Base-by-base conservation (phyloP, 495 filamentous ascomycete species). In the Penicillium pulvis region DNA sequence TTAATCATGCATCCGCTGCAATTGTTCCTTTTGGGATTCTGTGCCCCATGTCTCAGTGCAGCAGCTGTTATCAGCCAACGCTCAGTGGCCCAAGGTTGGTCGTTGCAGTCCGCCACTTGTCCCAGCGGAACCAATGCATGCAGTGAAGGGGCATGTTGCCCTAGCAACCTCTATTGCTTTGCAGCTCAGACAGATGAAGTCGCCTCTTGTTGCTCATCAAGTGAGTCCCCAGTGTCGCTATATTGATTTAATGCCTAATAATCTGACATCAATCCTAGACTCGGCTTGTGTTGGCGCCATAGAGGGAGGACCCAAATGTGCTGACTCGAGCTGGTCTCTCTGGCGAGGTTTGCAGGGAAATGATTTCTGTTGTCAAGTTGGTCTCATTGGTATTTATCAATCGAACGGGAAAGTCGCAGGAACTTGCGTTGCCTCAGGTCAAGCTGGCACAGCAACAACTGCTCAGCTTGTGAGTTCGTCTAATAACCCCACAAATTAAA, bases 281-380 rank as follows among this genome's bases (percentile, higher is more conserved):
- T 56, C 61, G 11, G 53, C 31, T 33, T 66, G 63, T 50, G 56
- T 57, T n/a, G 63, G 63, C 23, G 52, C 56, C 9, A 41, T 64
- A 24, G 61, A 66, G 49, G 57, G 61, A 10, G n/a, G 26, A 11
- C 46, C 56, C 19, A 53, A 53, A 28, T 66, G 63, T 47, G 63
- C 63, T 7, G 63, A 66, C 26, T 64, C 63, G 19, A 64, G 23
- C 48, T 66, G 63, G 63, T 60, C 56, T 2, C 53, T 66, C 9
- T 66, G 53, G 52, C 54, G 57, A 47, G 63, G 63, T 11, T 45
- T 64, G 16, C 42, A 57, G 19, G 63, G 63, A 12, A 66, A 66
- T 56, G 53, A 48, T 31, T 66, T 66, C 50, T 66, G 63, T 53
- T 66, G 63, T 31, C 26, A 56, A 12, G 56, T 56, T 35, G 63